These are phyloP conservation scores for Mucor sp. DNA, from an alignment of 371 early-diverging fungal genomes.

Conservation along the genomic window DNA sequence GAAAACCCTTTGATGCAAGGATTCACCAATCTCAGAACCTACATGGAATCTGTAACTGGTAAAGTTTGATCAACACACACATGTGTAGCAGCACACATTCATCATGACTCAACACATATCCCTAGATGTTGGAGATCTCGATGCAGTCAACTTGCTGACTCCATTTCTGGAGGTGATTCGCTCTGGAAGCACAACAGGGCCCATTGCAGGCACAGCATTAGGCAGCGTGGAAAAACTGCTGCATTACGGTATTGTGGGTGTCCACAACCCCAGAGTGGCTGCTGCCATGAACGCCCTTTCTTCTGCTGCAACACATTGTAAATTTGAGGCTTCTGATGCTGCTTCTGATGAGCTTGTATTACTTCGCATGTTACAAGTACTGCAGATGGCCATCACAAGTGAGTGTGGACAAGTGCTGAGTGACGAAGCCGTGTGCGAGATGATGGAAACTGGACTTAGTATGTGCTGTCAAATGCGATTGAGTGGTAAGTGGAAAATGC, in stretches of 20 bases:
- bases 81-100: background rate
- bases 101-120: background rate
- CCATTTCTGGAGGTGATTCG: slow-evolving; percentile 92
- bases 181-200: slow-evolving; percentile 91
- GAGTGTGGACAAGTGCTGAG: slow-evolving; percentile 70
- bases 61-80: background rate
- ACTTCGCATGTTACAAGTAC: slow-evolving; percentile 82
- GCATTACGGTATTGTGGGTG: slow-evolving; percentile 79
- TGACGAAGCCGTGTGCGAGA: slow-evolving; percentile 93
- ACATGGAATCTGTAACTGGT: slow-evolving; percentile 66
- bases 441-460: slow-evolving; percentile 94
- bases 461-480: slow-evolving; percentile 94
- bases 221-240: slow-evolving; percentile 89
- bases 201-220: slow-evolving; percentile 92
- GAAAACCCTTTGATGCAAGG: slow-evolving; percentile 76
- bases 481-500: slow-evolving; percentile 64
- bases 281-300: slow-evolving; percentile 74
- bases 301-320: slow-evolving; percentile 88
- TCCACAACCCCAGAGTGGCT: slow-evolving; percentile 67
- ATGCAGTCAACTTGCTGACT: slow-evolving; percentile 74
- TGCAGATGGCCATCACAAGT: slow-evolving; percentile 71
- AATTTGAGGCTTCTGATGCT: slow-evolving; percentile 93
- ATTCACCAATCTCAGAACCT: slow-evolving; percentile 68
- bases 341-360: slow-evolving; percentile 94
- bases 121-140: slow-evolving; percentile 59